A percentile compares a stretch with the other conserved stretches of the same genome.
Evolutionary conservation across 2,329 filamentous ascomycete genomes (phyloP).

Genomic region (Trichocomaceae sp.): DNA sequence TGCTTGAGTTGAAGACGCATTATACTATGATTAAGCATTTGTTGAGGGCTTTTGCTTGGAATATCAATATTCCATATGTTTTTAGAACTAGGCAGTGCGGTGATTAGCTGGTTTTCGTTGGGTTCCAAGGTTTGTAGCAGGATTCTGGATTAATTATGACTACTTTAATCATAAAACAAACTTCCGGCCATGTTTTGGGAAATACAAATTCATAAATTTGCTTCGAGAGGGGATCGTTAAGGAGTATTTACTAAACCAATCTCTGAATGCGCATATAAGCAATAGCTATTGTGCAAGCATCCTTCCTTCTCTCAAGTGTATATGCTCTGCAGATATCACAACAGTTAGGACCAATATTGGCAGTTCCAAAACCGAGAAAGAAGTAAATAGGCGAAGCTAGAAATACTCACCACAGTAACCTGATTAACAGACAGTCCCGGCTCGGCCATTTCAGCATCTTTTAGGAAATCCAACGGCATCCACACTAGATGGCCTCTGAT

Average conservation of each 20-base stretch:
- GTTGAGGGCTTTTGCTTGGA: constrained; percentile 11
- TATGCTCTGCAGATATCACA: constrained; percentile 3
- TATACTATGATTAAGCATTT: constrained; percentile 9
- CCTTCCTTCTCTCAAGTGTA: constrained; percentile 1
- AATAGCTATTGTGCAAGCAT: background rate
- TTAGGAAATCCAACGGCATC: constrained; percentile 67
- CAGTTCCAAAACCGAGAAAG: constrained; percentile 34
- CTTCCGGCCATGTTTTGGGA: too few relatives aligned
- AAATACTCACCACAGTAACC: constrained; percentile 72
- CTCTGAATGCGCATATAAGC: background rate
- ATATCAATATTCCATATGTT: constrained; percentile 11
- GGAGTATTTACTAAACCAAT: background rate
- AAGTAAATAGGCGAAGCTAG: background rate
- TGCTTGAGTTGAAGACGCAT: constrained; percentile 11
- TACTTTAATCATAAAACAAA: background rate
- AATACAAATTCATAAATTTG: too few relatives aligned
- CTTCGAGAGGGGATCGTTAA: background rate
- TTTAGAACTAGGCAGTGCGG: background rate
- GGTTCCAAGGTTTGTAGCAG: background rate
- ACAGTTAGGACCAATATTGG: background rate
- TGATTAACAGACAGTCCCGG: constrained; percentile 77
- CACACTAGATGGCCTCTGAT: constrained; percentile 86
- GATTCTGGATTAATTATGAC: background rate
- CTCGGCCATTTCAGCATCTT: constrained; percentile 67
- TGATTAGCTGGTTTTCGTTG: background rate